Percentiles rank a stretch among this genome's conserved stretches.
phyloP scores from a whole-genome alignment of 1,139 yeast genomes.

The Candida frijolesensis region DNA sequence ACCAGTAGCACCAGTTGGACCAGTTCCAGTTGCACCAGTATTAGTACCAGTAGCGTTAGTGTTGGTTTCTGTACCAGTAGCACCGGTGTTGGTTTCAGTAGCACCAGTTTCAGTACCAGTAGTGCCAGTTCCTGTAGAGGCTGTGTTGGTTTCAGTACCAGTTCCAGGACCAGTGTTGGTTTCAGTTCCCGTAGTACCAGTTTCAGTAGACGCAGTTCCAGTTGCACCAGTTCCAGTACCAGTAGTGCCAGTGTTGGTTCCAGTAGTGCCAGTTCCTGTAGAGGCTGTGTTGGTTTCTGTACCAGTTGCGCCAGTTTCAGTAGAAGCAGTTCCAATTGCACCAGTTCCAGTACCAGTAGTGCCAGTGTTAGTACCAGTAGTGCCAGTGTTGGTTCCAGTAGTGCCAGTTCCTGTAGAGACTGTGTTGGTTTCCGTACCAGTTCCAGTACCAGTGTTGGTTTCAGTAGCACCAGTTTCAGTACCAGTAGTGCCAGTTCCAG shows the following conservation, averaged over 20 bases:
- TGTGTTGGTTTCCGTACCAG: conserved; percentile 5
- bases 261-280: conserved; percentile 1
- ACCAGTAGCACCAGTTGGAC: background rate
- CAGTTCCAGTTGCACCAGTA: background rate
- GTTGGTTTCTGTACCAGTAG: too few relatives aligned
- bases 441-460: background rate
- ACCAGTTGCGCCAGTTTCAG: conserved; percentile 6
- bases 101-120: background rate
- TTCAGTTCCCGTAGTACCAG: conserved; percentile 5
- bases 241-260: conserved; percentile 1
- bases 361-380: background rate
- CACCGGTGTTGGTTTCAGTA: conserved; percentile 8
- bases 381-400: too few relatives aligned
- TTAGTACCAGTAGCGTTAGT: background rate
- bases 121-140: too few relatives aligned
- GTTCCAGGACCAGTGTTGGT: conserved; percentile 1
- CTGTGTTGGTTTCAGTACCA: conserved; percentile 1
- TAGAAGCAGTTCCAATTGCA: conserved; percentile 1
- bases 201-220: background rate
- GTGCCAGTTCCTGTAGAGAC: conserved; percentile 5
- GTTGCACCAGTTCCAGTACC: background rate
- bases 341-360: background rate
- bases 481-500: conserved; percentile 3
- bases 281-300: background rate
- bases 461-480: conserved; percentile 3